Conservation (phyloP, 495 filamentous ascomycete species). For the Annulohypoxylon bovei region DNA sequence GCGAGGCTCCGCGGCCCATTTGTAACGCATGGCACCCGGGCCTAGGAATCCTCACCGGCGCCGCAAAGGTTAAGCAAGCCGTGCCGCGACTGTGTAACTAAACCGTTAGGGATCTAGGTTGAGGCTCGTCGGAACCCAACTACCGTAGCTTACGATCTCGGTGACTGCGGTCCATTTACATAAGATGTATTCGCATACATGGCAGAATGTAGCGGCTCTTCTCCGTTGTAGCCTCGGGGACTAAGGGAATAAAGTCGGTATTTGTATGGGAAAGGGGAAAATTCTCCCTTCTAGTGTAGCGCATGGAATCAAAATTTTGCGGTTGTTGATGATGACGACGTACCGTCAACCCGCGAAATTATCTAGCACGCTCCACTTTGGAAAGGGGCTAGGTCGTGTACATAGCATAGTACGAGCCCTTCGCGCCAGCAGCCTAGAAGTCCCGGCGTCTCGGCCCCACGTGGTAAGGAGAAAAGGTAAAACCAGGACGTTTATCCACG, state of each 20-base stretch:
- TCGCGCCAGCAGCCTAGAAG: constrained; percentile 1
- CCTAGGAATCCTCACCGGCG: constrained; percentile 23
- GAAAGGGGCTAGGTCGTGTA: constrained; percentile 24
- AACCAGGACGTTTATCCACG: constrained; percentile 25
- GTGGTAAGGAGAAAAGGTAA: constrained; percentile 33
- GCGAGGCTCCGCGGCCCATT: constrained; percentile 16
- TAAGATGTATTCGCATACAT: not conserved
- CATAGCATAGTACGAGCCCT: not conserved
- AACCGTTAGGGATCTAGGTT: constrained; percentile 23
- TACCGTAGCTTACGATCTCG: not conserved
- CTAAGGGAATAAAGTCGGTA: constrained; percentile 2
- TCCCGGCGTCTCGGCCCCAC: constrained; percentile 39
- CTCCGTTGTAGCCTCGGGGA: constrained; percentile 26
- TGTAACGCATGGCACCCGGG: constrained; percentile 1
- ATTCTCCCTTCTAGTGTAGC: not conserved
- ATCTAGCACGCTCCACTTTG: constrained; percentile 40
- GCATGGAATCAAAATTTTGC: constrained; percentile 10
- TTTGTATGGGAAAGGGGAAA: not conserved
- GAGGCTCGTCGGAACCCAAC: constrained; percentile 17
- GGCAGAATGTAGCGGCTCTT: not conserved
- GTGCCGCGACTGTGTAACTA: constrained; percentile 16
- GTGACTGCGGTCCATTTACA: not conserved
- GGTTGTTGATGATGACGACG: constrained; percentile 24
- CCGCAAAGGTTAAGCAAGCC: constrained; percentile 27
- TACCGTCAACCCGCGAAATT: constrained; percentile 39